Base-by-base conservation (phyloP, 1,139 yeast species). In the Petasospora fabianii region DNA sequence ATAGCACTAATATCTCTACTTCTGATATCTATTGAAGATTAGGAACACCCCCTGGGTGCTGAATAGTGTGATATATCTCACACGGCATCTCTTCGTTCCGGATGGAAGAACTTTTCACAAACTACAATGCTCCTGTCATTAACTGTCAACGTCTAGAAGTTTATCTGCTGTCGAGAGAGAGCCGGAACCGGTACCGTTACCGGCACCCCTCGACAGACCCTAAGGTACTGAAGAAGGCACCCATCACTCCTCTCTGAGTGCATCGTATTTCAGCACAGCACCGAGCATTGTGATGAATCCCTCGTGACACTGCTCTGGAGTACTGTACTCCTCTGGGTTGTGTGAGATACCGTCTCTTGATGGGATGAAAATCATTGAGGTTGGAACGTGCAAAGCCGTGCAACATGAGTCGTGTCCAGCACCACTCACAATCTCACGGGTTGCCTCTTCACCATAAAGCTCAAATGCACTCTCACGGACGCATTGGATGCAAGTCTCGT, bases 341-440 rank as follows among this genome's bases (percentile, higher is more conserved):
- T 82, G 88, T 20, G 81, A 73, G 30, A 82, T 66, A n/a, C 88
- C 88, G 54, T 77, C 80, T 51, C 65, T 73, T 22, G 84, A 75
- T 7, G 90, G 88, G 51, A 80, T 77, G 58, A 82, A 82, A 21
- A 82, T 75, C 88, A 82, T 82, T 1, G 85, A 75, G 0, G 88
- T 80, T 19, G 90, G 88, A 27, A 76, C 71, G 34, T 70, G 66
- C 8, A 62, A 51, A 24, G 75, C 68, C 5, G 83, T 75, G 24
- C 75, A 69, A 50, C 86, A 79, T 4, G 84, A 75, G 54, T 82
- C 90, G 53, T 82, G 88, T 15, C 85, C 87, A 4, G 87, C 86
- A 26, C 88, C 88, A 50, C 83, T 75, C 33, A 73, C 70, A 36
- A 82, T 75, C 26, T 64, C 68, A 41, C 67, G 60, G 22, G 66